Evolutionary conservation across 352 stramenopile genomes (phyloP).

Genomic region (Phytophthora colocasiae): DNA sequence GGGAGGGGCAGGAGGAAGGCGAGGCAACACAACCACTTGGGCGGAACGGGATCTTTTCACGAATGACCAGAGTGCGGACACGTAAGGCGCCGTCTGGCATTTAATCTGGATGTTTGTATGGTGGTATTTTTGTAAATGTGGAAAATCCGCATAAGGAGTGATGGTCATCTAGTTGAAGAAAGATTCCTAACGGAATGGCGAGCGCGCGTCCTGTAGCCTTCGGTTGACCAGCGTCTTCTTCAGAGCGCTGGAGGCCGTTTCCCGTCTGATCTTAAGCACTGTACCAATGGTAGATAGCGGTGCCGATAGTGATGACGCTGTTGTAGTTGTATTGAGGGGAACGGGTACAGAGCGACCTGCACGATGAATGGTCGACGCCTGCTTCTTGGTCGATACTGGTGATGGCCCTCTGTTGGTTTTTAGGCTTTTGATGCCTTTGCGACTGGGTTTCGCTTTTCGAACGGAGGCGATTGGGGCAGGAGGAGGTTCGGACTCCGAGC

Average conservation of each 20-base stretch:
- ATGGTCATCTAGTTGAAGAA: constrained; percentile 31
- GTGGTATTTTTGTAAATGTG: constrained; percentile 8
- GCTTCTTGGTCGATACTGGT: constrained; percentile 14
- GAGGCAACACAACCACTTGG: constrained; percentile 10
- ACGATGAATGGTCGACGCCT: constrained; percentile 20
- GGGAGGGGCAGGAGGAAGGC: constrained; percentile 3
- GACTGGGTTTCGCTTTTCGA: constrained; percentile 23
- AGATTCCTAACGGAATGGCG: constrained; percentile 40
- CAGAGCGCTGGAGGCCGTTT: constrained; percentile 60
- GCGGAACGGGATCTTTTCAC: constrained; percentile 35
- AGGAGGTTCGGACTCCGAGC: constrained; percentile 4
- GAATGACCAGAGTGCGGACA: constrained; percentile 30
- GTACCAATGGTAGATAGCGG: constrained; percentile 21
- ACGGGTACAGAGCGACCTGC: constrained; percentile 12
- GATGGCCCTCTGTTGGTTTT: constrained; percentile 1
- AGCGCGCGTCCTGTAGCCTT: constrained; percentile 37
- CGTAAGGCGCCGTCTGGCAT: constrained; percentile 2
- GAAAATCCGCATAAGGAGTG: constrained; percentile 13
- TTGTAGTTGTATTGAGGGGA: not conserved
- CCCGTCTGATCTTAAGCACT: constrained; percentile 53
- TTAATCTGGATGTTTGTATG: constrained; percentile 15
- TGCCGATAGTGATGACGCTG: constrained; percentile 3
- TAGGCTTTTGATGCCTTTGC: constrained; percentile 19
- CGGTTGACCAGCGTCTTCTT: constrained; percentile 52
- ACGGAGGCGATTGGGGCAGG: constrained; percentile 5